Conservation (phyloP, 352 stramenopile species). For the Peronospora destructor region DNA sequence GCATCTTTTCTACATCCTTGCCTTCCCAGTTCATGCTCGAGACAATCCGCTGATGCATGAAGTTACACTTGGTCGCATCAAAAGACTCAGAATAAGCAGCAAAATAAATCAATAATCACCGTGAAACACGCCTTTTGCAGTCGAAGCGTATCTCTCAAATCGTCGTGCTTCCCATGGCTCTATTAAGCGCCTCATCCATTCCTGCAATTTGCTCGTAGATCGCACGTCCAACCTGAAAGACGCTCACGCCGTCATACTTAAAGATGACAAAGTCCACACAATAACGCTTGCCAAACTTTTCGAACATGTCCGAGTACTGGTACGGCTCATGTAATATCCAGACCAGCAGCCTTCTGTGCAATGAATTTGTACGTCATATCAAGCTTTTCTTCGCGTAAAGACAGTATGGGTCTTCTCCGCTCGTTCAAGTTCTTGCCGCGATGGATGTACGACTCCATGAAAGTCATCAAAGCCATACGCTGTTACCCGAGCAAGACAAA, state of each 20-base stretch:
- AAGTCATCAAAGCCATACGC: slow-evolving; percentile 73
- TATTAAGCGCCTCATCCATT: slow-evolving; percentile 49
- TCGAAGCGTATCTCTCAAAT: slow-evolving; percentile 36
- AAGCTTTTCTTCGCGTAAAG: slow-evolving; percentile 65
- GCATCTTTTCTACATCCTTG: slow-evolving; percentile 36
- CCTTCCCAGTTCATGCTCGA: slow-evolving; percentile 65
- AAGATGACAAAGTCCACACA: slow-evolving; percentile 69
- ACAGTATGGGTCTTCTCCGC: slow-evolving; percentile 48
- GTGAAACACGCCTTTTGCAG: background rate
- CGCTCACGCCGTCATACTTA: slow-evolving; percentile 58
- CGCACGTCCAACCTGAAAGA: slow-evolving; percentile 54
- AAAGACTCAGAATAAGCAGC: slow-evolving; percentile 31
- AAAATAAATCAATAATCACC: slow-evolving; percentile 1
- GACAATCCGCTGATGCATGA: slow-evolving; percentile 74
- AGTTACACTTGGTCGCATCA: slow-evolving; percentile 73
- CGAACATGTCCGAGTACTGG: slow-evolving; percentile 72
- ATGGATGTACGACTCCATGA: slow-evolving; percentile 72
- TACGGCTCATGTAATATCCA: slow-evolving; percentile 56
- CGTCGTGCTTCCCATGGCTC: slow-evolving; percentile 52
- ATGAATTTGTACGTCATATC: slow-evolving; percentile 79
- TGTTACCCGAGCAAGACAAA: slow-evolving; percentile 10
- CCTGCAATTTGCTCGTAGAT: slow-evolving; percentile 70
- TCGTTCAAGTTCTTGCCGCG: slow-evolving; percentile 56
- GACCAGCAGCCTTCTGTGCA: slow-evolving; percentile 52
- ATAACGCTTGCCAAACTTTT: slow-evolving; percentile 79